Percentiles rank a stretch among this genome's conserved stretches.
Evolutionary conservation across 768 basidiomycete genomes (phyloP).

Genomic region (Ramaria sp.): DNA sequence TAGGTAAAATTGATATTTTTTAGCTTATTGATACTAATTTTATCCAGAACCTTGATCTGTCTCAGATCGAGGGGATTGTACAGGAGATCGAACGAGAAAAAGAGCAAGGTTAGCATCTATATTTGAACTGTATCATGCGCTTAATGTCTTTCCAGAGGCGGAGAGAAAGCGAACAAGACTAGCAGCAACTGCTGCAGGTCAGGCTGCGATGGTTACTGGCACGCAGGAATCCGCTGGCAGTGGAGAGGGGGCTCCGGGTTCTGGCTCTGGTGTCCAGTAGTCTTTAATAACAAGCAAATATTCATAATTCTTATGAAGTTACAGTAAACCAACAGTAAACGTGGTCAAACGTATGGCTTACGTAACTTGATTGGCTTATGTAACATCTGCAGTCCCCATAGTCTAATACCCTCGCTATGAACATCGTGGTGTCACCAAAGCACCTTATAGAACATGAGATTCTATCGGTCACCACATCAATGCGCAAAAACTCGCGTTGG

Average conservation of each 20-base stretch:
- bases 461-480: slow-evolving; percentile 79
- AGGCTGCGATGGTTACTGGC: slow-evolving; percentile 75
- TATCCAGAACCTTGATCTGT: slow-evolving; percentile 67
- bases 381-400: background rate
- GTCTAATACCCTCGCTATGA: background rate
- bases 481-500: slow-evolving; percentile 99
- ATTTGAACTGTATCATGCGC: background rate
- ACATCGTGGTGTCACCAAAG: slow-evolving; percentile 38
- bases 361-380: background rate
- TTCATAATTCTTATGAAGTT: background rate
- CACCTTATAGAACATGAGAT: slow-evolving; percentile 88
- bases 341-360: background rate
- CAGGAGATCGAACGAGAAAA: slow-evolving; percentile 93
- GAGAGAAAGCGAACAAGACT: slow-evolving; percentile 86
- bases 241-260: slow-evolving; percentile 9
- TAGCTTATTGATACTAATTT: background rate
- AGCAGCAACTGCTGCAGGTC: slow-evolving; percentile 85
- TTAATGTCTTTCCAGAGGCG: slow-evolving; percentile 49
- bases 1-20: slow-evolving; percentile 26
- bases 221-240: slow-evolving; percentile 22
- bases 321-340: background rate
- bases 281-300: slow-evolving; percentile 7
- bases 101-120: slow-evolving; percentile 61
- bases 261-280: slow-evolving; percentile 8
- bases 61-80: slow-evolving; percentile 89